These are phyloP conservation scores for Cryptosporidium meleagridis DNA, from an alignment of 169 alveolate species.

Conservation along the genomic window DNA sequence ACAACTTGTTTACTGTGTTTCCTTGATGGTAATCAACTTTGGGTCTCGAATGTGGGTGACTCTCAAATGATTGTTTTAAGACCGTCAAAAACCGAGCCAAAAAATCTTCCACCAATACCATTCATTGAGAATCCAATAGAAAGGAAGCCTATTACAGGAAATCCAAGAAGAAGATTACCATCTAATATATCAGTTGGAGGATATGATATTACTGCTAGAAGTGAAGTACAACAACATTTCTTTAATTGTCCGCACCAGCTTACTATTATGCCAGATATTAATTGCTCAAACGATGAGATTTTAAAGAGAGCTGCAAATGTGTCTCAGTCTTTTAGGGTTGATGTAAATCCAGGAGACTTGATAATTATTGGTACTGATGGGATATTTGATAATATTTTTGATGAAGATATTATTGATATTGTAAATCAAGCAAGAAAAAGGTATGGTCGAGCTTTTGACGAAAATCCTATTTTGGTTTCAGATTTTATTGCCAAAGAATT, in stretches of 20 bases:
- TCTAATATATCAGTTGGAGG: slow-evolving; percentile 34
- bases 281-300: slow-evolving; percentile 76
- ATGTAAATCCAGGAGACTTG: slow-evolving; percentile 82
- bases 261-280: slow-evolving; percentile 83
- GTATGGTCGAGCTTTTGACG: slow-evolving; percentile 33
- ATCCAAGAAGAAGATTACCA: slow-evolving; percentile 67
- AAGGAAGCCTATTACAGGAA: slow-evolving; percentile 62
- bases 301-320: slow-evolving; percentile 76
- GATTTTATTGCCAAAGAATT: slow-evolving; percentile 61
- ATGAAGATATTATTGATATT: slow-evolving; percentile 82
- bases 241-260: slow-evolving; percentile 86
- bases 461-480: slow-evolving; percentile 39
- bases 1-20: slow-evolving; percentile 80
- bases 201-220: slow-evolving; percentile 77
- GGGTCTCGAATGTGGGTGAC: slow-evolving; percentile 81
- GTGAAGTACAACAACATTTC: slow-evolving; percentile 82
- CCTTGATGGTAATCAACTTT: slow-evolving; percentile 77
- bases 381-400: slow-evolving; percentile 84
- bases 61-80: slow-evolving; percentile 78
- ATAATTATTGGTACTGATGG: slow-evolving; percentile 87
- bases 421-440: slow-evolving; percentile 72
- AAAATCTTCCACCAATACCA: slow-evolving; percentile 46
- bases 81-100: slow-evolving; percentile 45
- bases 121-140: slow-evolving; percentile 29
- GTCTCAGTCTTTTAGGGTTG: slow-evolving; percentile 78